phyloP scores from a whole-genome alignment of 1,284 basidiomycete species.

The Rhizoctonia solani region DNA sequence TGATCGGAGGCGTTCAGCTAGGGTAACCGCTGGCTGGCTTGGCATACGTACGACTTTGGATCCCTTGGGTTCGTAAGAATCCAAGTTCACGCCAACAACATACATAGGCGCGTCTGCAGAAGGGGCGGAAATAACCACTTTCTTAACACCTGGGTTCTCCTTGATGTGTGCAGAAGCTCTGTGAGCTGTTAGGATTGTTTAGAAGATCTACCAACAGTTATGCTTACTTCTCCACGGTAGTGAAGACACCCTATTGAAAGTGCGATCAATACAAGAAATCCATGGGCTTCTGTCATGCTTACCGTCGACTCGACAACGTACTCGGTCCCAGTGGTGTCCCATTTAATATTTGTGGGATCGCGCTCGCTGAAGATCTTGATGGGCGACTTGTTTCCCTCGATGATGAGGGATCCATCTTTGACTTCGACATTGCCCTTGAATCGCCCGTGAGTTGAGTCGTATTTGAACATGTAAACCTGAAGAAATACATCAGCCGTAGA shows the following conservation, averaged over 20 bases:
- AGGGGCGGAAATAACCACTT: conserved; percentile 99
- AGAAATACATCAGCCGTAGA: not conserved
- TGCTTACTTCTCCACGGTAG: conserved; percentile 80
- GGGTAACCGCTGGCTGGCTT: conserved; percentile 31
- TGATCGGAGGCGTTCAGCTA: conserved; percentile 42
- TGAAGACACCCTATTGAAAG: conserved; percentile 88
- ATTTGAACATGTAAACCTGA: conserved; percentile 99
- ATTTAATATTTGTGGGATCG: conserved; percentile 87
- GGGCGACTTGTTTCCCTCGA: conserved; percentile 80
- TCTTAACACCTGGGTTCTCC: conserved; percentile 99
- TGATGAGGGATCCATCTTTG: conserved; percentile 89
- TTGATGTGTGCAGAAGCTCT: too few relatives aligned
- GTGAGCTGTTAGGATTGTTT: too few relatives aligned
- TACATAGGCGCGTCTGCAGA: conserved; percentile 99
- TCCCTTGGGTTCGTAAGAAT: conserved; percentile 82
- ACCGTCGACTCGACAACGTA: conserved; percentile 98
- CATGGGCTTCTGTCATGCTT: conserved; percentile 42
- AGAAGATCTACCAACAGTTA: conserved; percentile 10
- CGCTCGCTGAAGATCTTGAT: conserved; percentile 86
- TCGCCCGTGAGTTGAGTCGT: conserved; percentile 95
- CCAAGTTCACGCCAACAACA: conserved; percentile 96
- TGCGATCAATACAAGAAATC: conserved; percentile 4
- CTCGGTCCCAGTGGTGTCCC: conserved; percentile 80
- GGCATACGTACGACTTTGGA: conserved; percentile 73
- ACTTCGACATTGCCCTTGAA: conserved; percentile 86